phyloP scores from a whole-genome alignment of 257 asterid species.

The Asclepias syriaca region DNA sequence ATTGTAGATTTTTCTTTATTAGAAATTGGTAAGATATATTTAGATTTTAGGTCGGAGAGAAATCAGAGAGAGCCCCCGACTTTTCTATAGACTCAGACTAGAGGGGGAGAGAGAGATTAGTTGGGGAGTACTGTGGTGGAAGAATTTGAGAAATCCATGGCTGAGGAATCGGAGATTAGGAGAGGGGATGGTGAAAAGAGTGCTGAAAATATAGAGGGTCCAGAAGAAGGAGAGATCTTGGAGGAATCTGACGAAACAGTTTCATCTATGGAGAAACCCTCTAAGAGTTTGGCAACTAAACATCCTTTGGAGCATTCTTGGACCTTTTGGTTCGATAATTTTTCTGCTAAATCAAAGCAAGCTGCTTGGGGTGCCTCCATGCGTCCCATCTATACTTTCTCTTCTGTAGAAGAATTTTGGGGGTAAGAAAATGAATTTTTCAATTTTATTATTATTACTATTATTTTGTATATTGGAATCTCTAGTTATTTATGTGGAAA shows the following conservation, averaged over 20 bases:
- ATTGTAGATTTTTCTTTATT: too few relatives aligned
- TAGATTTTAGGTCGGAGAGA: too few relatives aligned
- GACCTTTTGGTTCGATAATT: conserved; percentile 47
- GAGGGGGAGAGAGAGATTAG: not conserved
- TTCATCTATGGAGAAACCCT: conserved; percentile 11
- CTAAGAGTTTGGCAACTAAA: conserved; percentile 15
- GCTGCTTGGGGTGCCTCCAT: conserved; percentile 38
- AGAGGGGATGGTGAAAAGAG: conserved; percentile 19
- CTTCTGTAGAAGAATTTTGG: conserved; percentile 51
- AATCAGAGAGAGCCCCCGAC: not conserved
- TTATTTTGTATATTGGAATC: not conserved
- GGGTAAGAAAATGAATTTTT: conserved; percentile 16
- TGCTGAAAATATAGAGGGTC: conserved; percentile 13
- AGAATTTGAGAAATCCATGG: conserved; percentile 2
- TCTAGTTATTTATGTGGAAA: not conserved
- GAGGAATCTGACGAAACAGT: conserved; percentile 26
- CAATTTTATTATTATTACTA: not conserved
- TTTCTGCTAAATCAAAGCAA: conserved; percentile 29
- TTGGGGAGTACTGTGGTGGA: not conserved
- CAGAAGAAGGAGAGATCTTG: conserved; percentile 39
- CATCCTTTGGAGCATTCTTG: conserved; percentile 39
- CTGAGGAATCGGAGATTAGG: conserved; percentile 6
- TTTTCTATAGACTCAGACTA: not conserved
- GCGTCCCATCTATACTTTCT: conserved; percentile 43
- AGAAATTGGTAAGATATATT: too few relatives aligned